Evolutionary conservation across 73 alveolate genomes (phyloP).

Genomic region (Effrenium voratum): DNA sequence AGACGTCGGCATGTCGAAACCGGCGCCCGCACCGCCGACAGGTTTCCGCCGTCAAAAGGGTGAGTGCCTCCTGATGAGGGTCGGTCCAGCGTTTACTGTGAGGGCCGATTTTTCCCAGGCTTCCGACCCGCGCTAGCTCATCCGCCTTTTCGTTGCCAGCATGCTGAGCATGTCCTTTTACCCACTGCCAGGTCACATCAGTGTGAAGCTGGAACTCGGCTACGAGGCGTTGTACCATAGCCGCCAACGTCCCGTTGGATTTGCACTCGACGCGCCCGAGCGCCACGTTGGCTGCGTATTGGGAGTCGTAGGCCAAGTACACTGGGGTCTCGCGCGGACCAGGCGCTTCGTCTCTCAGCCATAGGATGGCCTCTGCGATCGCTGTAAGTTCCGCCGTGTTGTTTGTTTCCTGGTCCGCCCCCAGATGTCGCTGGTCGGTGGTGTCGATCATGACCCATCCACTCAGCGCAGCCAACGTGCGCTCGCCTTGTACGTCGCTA

Average conservation of each 20-base stretch:
- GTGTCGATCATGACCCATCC: not conserved
- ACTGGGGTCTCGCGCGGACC: not conserved
- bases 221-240: not conserved
- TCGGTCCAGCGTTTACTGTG: slow-evolving; percentile 13
- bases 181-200: not conserved
- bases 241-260: not conserved
- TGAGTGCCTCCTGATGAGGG: not conserved
- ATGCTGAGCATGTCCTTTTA: not conserved
- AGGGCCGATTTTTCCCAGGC: not conserved
- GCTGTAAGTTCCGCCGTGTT: slow-evolving; percentile 52
- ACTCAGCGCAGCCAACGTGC: not conserved
- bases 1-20: not conserved
- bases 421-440: not conserved
- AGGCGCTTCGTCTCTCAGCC: slow-evolving; percentile 21
- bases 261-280: not conserved
- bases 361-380: slow-evolving; percentile 27
- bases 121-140: not conserved
- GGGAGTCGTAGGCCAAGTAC: not conserved
- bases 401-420: slow-evolving; percentile 10
- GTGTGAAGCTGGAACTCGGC: not conserved
- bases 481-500: not conserved
- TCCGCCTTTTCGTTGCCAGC: slow-evolving; percentile 7
- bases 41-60: not conserved
- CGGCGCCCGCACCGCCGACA: not conserved
- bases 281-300: not conserved